These are phyloP conservation scores for Chaetothyriales sp. DNA, from an alignment of 2,329 filamentous ascomycete genomes.

Conservation along the genomic window DNA sequence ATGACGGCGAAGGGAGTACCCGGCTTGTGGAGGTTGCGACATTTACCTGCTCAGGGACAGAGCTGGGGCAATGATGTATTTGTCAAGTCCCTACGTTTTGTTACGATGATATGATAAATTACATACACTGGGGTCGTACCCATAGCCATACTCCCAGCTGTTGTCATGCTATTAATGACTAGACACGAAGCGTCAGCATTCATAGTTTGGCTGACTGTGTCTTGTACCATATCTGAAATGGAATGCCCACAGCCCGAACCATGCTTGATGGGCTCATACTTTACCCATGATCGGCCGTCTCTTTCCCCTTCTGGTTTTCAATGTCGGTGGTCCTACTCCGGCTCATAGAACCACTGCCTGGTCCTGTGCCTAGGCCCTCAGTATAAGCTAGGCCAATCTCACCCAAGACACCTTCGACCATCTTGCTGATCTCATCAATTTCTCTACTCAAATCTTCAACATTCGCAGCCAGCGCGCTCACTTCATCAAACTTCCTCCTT, in stretches of 20 bases:
- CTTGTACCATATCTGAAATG: neutral
- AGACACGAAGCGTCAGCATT: too few relatives aligned
- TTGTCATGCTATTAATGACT: too few relatives aligned
- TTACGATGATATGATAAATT: neutral
- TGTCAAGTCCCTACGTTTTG: neutral
- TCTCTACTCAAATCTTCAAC: constrained; percentile 68
- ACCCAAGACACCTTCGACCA: constrained; percentile 42
- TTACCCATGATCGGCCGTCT: neutral
- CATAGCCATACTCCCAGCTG: neutral
- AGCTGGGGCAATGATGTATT: neutral
- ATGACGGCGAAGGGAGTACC: neutral
- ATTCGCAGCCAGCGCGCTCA: constrained; percentile 62
- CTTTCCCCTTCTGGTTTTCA: neutral
- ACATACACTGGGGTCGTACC: neutral
- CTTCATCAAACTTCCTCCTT: constrained; percentile 70
- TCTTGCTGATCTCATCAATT: constrained; percentile 52
- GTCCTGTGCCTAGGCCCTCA: constrained; percentile 4
- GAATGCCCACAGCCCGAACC: neutral
- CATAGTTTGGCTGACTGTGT: too few relatives aligned
- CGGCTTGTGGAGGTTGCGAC: neutral
- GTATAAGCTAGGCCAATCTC: constrained; percentile 45
- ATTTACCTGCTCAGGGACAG: neutral
- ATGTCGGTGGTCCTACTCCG: neutral
- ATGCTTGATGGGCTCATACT: neutral
- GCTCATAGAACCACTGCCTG: constrained; percentile 13